Evolutionary conservation across 2,329 filamentous ascomycete genomes (phyloP), one percentile per base, ranked within the genome.

Genomic region (Albophoma yamanashiensis): DNA sequence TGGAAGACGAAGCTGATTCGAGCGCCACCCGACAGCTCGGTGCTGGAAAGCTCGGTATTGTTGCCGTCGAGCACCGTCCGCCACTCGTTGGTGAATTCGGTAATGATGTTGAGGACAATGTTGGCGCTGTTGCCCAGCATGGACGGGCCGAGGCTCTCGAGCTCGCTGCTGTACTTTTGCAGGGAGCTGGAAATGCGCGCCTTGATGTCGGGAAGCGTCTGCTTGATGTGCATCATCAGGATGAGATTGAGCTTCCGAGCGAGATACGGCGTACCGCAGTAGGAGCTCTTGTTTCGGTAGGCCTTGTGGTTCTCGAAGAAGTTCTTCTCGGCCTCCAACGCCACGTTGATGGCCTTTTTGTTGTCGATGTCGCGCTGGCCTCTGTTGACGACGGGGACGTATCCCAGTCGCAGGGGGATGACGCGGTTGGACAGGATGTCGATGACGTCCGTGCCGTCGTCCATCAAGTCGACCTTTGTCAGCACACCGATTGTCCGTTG

Each of bases 211-310:
- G 94, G 94, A 17, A 99, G 84, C 1, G 94, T 99, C 79, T 99
- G 93, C 78, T 99, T 99, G 81, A 99, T 99, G 80, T 99, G 94
- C 94, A 99, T 99, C 93, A 99, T 97, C 67, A 99, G 83, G 71
- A 99, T 97, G 69, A 99, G 82, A 77, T 99, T 99, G 62, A 99
- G 85, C 78, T 99, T 99, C 67, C 93, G 87, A 4, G 94, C 94
- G 62, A 99, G 81, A 72, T 99, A 99, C 4, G 94, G 94, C 3
- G 94, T 99, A 74, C 94, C 94, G 75, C 94, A 99, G 82, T 99
- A 99, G 7, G 92, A 90, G 72, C 91, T 92, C 86, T 99, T 99
- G 78, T 97, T 99, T 62, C 92, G 85, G 77, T 99, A 99, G 40
- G 94, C 93, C 79, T 95, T 96, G 83, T 99, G 94, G 75, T 93